phyloP scores from a whole-genome alignment of 2,329 filamentous ascomycete genomes.

The Geosmithia flava region DNA sequence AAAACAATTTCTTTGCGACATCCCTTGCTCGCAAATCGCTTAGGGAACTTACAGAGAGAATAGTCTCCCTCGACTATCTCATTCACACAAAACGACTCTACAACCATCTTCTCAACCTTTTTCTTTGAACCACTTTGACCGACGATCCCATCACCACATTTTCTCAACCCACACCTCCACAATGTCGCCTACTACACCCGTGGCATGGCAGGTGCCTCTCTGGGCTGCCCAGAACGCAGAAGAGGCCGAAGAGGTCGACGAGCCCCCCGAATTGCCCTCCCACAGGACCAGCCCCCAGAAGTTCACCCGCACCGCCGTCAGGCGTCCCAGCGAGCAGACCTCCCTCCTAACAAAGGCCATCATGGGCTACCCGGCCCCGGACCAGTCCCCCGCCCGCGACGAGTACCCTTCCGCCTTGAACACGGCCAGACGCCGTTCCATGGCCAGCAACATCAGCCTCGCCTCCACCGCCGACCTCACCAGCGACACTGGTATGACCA shows the following conservation, averaged over 20 bases:
- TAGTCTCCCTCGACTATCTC: not conserved
- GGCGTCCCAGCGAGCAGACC: constrained; percentile 45
- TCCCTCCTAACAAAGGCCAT: constrained; percentile 84
- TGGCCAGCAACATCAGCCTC: constrained; percentile 68
- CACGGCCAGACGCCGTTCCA: constrained; percentile 42
- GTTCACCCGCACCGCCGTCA: constrained; percentile 35
- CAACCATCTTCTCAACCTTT: no score
- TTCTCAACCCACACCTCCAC: constrained; percentile 9
- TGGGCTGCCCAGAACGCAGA: constrained; percentile 30
- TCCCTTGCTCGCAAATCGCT: not conserved
- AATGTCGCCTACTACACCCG: constrained; percentile 18
- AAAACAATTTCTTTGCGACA: not conserved
- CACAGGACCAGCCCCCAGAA: constrained; percentile 17
- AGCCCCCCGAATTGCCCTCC: constrained; percentile 59
- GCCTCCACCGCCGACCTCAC: constrained; percentile 83
- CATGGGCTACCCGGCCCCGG: constrained; percentile 51
- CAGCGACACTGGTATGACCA: constrained; percentile 87
- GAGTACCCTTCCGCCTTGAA: constrained; percentile 15
- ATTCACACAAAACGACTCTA: no score
- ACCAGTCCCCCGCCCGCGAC: constrained; percentile 16
- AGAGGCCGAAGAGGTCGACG: constrained; percentile 73
- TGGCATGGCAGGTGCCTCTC: constrained; percentile 15
- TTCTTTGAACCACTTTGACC: not conserved
- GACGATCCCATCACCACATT: not conserved
- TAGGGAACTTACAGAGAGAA: no score